Evolutionary conservation across 108 stramenopile species (phyloP).

Genomic region (Asterionellopsis glacialis): DNA sequence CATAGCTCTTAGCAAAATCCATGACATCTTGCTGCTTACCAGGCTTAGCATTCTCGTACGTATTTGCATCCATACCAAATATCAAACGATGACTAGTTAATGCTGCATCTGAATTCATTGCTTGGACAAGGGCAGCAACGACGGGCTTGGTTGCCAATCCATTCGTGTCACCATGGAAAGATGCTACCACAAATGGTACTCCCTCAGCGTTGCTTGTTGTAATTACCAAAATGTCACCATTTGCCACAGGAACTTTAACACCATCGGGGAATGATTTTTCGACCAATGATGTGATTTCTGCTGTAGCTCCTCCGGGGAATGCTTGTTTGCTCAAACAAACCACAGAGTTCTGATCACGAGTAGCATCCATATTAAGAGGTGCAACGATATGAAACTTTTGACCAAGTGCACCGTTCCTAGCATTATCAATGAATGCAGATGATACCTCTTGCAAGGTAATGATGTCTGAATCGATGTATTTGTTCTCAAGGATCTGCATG

Average conservation of each 20-base stretch:
- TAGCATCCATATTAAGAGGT: conserved; percentile 42
- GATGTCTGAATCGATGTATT: conserved; percentile 81
- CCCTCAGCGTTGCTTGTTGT: conserved; percentile 33
- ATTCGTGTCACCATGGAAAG: conserved; percentile 90
- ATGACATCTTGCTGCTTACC: conserved; percentile 72
- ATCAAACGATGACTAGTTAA: conserved; percentile 45
- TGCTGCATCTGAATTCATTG: conserved; percentile 26
- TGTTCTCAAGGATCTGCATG: conserved; percentile 73
- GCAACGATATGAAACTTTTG: conserved; percentile 53
- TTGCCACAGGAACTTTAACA: conserved; percentile 66
- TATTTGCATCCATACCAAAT: conserved; percentile 90
- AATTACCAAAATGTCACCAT: conserved; percentile 76
- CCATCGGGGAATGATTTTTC: conserved; percentile 42
- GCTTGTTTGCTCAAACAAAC: conserved; percentile 57
- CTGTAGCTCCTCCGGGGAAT: conserved; percentile 43
- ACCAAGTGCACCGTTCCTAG: conserved; percentile 43
- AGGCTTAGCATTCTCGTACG: conserved; percentile 68
- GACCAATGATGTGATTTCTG: conserved; percentile 61
- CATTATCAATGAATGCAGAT: conserved; percentile 72
- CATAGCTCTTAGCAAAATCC: conserved; percentile 57
- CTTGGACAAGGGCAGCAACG: conserved; percentile 51
- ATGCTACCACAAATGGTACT: conserved; percentile 54
- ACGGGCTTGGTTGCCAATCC: conserved; percentile 86
- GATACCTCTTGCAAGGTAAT: conserved; percentile 93
- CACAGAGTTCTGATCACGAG: conserved; percentile 86